Base-by-base conservation (phyloP, 495 filamentous ascomycete species). In the Cercophora samala region DNA sequence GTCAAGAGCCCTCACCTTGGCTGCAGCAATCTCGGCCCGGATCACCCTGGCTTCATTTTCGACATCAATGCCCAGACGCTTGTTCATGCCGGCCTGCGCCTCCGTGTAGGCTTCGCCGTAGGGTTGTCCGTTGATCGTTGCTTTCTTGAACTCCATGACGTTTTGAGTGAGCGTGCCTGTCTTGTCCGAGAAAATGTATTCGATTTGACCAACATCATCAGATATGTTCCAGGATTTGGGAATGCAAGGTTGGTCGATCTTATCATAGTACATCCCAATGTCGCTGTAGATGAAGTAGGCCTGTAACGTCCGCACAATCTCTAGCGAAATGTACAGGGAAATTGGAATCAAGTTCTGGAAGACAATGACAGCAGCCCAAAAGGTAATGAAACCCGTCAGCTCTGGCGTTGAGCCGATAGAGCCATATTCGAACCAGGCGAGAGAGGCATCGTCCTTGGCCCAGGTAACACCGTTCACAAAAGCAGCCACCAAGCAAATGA, bases 101-200 rank as follows among this genome's bases (percentile, higher is more conserved):
- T 99, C 96, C 0, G 96, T 98, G 73, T 96, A 98, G 0, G 96
- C 96, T 78, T 98, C 96, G 56, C 96, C 96, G 72, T 99, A 99
- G 9, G 93, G 86, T 63, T 93, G 84, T 11, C 96, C 95, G 73
- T 98, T 97, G 75, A 99, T 88, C 19, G 92, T 96, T 66, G 88
- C 90, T 74, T 99, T 99, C 77, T 97, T 98, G 86, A 97, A 99
- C 78, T 99, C 96, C 96, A 99, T 99, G 61, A 98, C 92, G 74
- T 99, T 99, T 73, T 99, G 96, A 5, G 96, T 99, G 70, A 99
- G 80, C 4, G 96, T 99, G 46, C 96, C 96, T 2, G 96, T 99
- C 79, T 99, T 99, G 81, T 99, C 96, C 1, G 96, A 98, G 81
- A 99, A 99, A 69, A 99, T 97, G 78, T 98, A 99, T 77, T 99